These are phyloP conservation scores for Coccinonectria pachysandricola DNA, from an alignment of 2,329 filamentous ascomycete genomes.

Conservation along the genomic window DNA sequence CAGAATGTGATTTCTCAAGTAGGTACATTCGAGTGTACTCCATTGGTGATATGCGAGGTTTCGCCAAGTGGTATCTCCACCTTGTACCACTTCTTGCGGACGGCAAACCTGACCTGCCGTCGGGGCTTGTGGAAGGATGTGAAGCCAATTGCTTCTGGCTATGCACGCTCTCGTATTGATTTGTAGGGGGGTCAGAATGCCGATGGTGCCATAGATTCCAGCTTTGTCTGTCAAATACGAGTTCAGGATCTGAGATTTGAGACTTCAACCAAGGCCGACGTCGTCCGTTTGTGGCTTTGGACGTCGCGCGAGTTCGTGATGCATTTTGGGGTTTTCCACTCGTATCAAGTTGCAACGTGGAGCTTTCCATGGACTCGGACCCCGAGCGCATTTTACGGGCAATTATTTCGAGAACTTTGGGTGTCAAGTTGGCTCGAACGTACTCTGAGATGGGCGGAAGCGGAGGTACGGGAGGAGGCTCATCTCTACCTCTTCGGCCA, in stretches of 20 bases:
- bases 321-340: slow-evolving; percentile 1
- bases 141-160: not conserved
- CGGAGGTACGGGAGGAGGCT: slow-evolving; percentile 16
- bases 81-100: slow-evolving; percentile 1
- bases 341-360: slow-evolving; percentile 2
- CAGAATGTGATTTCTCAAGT: slow-evolving; percentile 22
- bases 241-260: slow-evolving; percentile 16
- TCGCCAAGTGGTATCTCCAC: slow-evolving; percentile 7
- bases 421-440: slow-evolving; percentile 12
- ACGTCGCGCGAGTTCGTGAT: slow-evolving; percentile 1
- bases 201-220: slow-evolving; percentile 2
- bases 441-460: slow-evolving; percentile 24
- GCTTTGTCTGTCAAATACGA: slow-evolving; percentile 1
- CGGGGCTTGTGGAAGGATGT: not conserved
- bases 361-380: slow-evolving; percentile 6
- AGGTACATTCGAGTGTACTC: slow-evolving; percentile 28
- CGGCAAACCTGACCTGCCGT: no score
- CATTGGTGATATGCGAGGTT: slow-evolving; percentile 29
- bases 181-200: slow-evolving; percentile 1
- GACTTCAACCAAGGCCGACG: slow-evolving; percentile 11
- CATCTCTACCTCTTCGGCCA: no score
- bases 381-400: slow-evolving; percentile 18
- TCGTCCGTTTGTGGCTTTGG: slow-evolving; percentile 5
- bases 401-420: slow-evolving; percentile 19
- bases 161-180: not conserved